phyloP scores from a whole-genome alignment of 177 flowering plant species.

The Telopea speciosissima region DNA sequence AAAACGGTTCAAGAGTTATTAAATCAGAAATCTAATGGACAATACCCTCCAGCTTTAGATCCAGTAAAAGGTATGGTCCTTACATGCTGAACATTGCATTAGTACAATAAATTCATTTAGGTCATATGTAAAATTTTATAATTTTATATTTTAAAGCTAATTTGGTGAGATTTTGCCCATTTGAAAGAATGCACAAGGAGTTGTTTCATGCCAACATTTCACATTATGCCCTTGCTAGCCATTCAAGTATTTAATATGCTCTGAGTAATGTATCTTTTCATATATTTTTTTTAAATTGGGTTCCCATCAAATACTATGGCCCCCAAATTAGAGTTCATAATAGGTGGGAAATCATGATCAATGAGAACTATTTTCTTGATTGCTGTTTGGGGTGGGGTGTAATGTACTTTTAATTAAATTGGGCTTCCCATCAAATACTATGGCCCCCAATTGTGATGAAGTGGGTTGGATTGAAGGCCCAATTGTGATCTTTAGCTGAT shows the following conservation, averaged over 20 bases:
- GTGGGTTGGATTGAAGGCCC: too few relatives aligned
- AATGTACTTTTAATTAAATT: too few relatives aligned
- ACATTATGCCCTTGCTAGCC: background rate
- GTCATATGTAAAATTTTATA: background rate
- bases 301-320: background rate
- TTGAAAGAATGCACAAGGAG: background rate
- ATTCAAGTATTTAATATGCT: background rate
- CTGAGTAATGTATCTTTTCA: too few relatives aligned
- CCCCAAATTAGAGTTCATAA: background rate
- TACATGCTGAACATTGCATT: background rate
- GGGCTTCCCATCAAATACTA: too few relatives aligned
- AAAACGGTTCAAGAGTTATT: conserved; percentile 70
- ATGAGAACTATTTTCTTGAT: background rate
- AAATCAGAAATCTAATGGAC: conserved; percentile 50
- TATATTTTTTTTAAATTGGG: too few relatives aligned
- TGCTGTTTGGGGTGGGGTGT: background rate
- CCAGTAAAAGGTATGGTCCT: conserved; percentile 60
- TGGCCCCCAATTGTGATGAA: too few relatives aligned
- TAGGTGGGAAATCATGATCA: background rate
- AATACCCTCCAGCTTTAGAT: conserved; percentile 81
- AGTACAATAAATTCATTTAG: background rate
- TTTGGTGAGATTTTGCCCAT: background rate
- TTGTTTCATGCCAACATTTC: background rate
- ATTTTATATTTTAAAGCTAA: too few relatives aligned
- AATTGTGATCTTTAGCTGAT: too few relatives aligned